Evolutionary conservation across 805 yeast species (phyloP).

Genomic region (Lipomyces japonicus): DNA sequence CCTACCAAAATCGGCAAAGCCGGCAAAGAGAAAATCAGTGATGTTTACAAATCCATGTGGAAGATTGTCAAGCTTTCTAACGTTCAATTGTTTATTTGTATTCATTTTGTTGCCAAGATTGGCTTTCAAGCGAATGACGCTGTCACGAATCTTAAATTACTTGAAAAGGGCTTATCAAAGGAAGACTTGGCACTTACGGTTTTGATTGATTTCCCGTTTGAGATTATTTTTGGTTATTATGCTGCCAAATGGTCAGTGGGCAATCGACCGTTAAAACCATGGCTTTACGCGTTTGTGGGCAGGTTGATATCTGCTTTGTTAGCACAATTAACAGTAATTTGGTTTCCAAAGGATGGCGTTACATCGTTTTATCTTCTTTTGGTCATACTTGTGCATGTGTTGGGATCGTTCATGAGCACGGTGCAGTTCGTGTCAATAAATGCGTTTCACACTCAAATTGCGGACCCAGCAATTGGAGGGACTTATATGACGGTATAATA

Average conservation of each 20-base stretch:
- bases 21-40: slow-evolving; percentile 34
- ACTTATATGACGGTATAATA: slow-evolving; percentile 77
- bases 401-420: slow-evolving; percentile 89
- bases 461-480: slow-evolving; percentile 95
- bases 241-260: slow-evolving; percentile 95
- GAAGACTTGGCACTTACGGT: slow-evolving; percentile 94
- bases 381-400: slow-evolving; percentile 75
- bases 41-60: slow-evolving; percentile 38
- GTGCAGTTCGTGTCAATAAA: slow-evolving; percentile 91
- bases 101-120: slow-evolving; percentile 76
- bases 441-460: slow-evolving; percentile 92
- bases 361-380: slow-evolving; percentile 60
- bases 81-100: slow-evolving; percentile 66
- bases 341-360: slow-evolving; percentile 58
- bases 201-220: slow-evolving; percentile 91
- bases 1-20: slow-evolving; percentile 43
- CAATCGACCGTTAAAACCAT: slow-evolving; percentile 63
- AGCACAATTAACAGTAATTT: slow-evolving; percentile 68
- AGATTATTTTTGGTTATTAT: slow-evolving; percentile 88
- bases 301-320: slow-evolving; percentile 68
- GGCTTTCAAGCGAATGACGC: slow-evolving; percentile 97
- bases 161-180: slow-evolving; percentile 87
- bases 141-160: slow-evolving; percentile 83
- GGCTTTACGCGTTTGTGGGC: slow-evolving; percentile 86
- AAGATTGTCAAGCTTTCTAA: slow-evolving; percentile 50